These are phyloP conservation scores for Aspergillus asperescens DNA, from an alignment of 495 filamentous ascomycete species.

Conservation along the genomic window DNA sequence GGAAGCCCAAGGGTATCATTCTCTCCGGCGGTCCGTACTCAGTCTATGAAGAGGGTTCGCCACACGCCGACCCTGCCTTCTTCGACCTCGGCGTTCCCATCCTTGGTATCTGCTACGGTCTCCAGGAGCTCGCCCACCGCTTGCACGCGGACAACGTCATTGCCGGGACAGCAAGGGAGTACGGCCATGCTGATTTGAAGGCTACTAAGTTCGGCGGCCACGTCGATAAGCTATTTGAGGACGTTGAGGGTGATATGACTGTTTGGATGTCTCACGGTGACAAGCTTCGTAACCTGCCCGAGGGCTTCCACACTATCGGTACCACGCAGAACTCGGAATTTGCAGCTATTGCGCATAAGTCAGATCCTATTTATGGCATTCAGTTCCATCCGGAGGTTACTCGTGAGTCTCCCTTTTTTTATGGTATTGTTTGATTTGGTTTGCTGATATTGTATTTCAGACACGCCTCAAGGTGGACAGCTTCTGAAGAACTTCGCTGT, in stretches of 20 bases:
- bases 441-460: conserved; percentile 7
- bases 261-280: conserved; percentile 89
- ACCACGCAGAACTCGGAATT: conserved; percentile 68
- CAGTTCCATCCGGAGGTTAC: conserved; percentile 89
- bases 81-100: conserved; percentile 76
- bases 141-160: conserved; percentile 62
- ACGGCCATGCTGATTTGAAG: conserved; percentile 59
- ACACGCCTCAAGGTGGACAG: conserved; percentile 44
- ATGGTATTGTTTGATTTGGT: no score
- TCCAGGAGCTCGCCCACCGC: conserved; percentile 79
- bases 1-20: conserved; percentile 77
- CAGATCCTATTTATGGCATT: conserved; percentile 57
- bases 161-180: conserved; percentile 66
- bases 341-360: conserved; percentile 73
- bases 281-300: conserved; percentile 68
- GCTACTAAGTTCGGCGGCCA: conserved; percentile 48
- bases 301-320: conserved; percentile 66
- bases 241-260: conserved; percentile 58
- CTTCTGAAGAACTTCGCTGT: conserved; percentile 77
- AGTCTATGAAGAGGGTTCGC: conserved; percentile 67
- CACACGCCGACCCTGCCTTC: conserved; percentile 71
- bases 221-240: conserved; percentile 68
- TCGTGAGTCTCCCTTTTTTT: conserved; percentile 9
- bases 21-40: conserved; percentile 66
- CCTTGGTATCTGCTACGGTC: conserved; percentile 74